These are phyloP conservation scores for Lachancea nothofagi DNA, from an alignment of 805 yeast genomes.

Conservation along the genomic window DNA sequence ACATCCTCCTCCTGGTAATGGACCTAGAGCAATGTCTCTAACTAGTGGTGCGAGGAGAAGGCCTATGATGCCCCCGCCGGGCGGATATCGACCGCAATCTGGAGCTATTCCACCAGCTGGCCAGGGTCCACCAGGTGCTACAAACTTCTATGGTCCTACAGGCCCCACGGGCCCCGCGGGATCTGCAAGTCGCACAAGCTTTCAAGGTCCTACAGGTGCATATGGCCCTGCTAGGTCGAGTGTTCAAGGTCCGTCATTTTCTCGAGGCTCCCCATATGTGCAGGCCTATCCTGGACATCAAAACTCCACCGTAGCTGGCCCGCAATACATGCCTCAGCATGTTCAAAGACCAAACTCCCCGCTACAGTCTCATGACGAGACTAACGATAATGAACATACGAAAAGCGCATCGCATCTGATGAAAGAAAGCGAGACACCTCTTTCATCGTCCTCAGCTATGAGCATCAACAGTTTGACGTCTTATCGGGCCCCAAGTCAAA, in stretches of 20 bases:
- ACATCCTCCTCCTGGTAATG: conserved; percentile 12
- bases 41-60: conserved; percentile 16
- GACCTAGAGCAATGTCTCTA: conserved; percentile 33
- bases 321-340: too few relatives aligned
- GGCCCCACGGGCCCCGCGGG: too few relatives aligned
- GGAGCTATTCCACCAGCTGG: not conserved
- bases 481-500: not conserved
- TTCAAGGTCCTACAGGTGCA: too few relatives aligned
- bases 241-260: too few relatives aligned
- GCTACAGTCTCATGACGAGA: not conserved
- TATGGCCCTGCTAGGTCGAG: too few relatives aligned
- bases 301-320: too few relatives aligned
- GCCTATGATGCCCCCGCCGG: conserved; percentile 9
- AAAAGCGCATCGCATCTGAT: not conserved
- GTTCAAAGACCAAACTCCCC: too few relatives aligned
- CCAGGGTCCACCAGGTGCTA: not conserved
- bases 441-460: conserved; percentile 9
- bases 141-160: not conserved
- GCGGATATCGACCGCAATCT: conserved; percentile 1
- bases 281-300: too few relatives aligned
- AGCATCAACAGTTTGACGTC: conserved; percentile 10
- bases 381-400: not conserved
- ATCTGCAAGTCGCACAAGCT: too few relatives aligned
- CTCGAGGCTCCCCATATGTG: too few relatives aligned
- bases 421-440: conserved; percentile 5